phyloP scores from a whole-genome alignment of 2,329 filamentous ascomycete genomes.

The Aspergillus ruber region DNA sequence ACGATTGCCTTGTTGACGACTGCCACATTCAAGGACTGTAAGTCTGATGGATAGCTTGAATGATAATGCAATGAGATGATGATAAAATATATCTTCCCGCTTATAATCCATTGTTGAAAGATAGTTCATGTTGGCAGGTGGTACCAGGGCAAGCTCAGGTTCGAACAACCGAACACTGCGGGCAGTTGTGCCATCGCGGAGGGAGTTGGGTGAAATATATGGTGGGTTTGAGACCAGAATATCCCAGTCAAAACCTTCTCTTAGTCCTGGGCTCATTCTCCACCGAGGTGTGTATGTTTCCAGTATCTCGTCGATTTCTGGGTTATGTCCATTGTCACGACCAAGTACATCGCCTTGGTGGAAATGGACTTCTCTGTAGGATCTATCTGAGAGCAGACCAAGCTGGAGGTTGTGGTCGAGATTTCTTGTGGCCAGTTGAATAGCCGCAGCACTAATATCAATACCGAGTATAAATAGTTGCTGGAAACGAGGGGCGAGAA shows the following conservation, averaged over 20 bases:
- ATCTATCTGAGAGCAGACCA: constrained; percentile 18
- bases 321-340: background rate
- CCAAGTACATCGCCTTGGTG: constrained; percentile 39
- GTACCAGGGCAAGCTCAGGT: constrained; percentile 71
- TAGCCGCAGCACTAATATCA: constrained; percentile 63
- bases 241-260: constrained; percentile 39
- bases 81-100: constrained; percentile 32
- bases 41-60: constrained; percentile 19
- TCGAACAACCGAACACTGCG: constrained; percentile 77
- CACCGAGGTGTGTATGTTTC: background rate
- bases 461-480: constrained; percentile 57
- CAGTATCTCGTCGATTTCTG: constrained; percentile 12
- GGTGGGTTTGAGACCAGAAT: constrained; percentile 84
- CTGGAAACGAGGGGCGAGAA: constrained; percentile 43
- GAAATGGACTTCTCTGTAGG: constrained; percentile 40
- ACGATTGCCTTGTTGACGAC: constrained; percentile 25
- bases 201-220: constrained; percentile 67
- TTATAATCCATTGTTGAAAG: background rate
- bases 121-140: constrained; percentile 13
- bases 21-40: constrained; percentile 33
- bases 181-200: constrained; percentile 53
- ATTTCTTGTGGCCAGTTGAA: constrained; percentile 62
- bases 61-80: constrained; percentile 22
- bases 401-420: constrained; percentile 44
- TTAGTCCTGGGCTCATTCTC: background rate